These are phyloP conservation scores for Vaccinium myrtillus DNA, from an alignment of 148 eudicot species.

Conservation along the genomic window DNA sequence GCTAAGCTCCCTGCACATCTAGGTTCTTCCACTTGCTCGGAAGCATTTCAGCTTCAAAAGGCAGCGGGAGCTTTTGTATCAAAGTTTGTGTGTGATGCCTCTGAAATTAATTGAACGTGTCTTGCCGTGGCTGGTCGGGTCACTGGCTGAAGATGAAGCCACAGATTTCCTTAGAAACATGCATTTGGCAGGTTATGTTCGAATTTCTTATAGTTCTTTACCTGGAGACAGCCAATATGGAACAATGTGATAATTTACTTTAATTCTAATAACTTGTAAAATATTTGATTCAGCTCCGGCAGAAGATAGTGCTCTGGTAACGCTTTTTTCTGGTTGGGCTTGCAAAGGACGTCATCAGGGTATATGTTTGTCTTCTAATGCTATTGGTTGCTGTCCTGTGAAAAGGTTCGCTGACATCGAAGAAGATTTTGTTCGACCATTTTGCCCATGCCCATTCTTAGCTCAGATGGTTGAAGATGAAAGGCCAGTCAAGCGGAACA, in stretches of 20 bases:
- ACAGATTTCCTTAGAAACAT: slow-evolving; percentile 64
- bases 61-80: slow-evolving; percentile 83
- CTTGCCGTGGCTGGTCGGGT: slow-evolving; percentile 92
- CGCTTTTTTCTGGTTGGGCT: slow-evolving; percentile 97
- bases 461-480: slow-evolving; percentile 29
- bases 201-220: background rate
- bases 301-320: slow-evolving; percentile 72
- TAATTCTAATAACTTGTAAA: slow-evolving; percentile 21
- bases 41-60: slow-evolving; percentile 64
- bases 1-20: slow-evolving; percentile 7
- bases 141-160: slow-evolving; percentile 74
- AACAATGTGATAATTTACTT: background rate
- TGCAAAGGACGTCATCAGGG: slow-evolving; percentile 73
- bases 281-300: slow-evolving; percentile 67
- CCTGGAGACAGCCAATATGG: background rate
- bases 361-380: slow-evolving; percentile 65
- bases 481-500: slow-evolving; percentile 50
- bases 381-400: slow-evolving; percentile 74
- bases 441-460: slow-evolving; percentile 35
- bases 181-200: slow-evolving; percentile 78
- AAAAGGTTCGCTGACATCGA: slow-evolving; percentile 39
- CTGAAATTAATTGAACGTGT: slow-evolving; percentile 85
- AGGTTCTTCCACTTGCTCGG: slow-evolving; percentile 91
- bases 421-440: slow-evolving; percentile 36
- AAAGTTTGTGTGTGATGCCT: slow-evolving; percentile 94